Conservation (phyloP, 257 asterid species). For the Henckelia pumila region DNA sequence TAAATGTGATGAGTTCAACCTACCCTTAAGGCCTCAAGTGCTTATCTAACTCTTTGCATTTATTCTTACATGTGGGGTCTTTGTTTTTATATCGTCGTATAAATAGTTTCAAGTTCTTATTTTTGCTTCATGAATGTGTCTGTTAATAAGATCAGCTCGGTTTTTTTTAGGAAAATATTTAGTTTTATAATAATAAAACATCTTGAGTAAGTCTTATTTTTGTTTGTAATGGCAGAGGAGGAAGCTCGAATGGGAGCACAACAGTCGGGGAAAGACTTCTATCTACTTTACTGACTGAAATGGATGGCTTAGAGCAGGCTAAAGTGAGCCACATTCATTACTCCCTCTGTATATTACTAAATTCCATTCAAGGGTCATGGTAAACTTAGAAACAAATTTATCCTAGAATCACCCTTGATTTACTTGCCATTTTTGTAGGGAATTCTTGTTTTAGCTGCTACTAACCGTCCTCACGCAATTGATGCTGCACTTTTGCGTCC, state of each 20-base stretch:
- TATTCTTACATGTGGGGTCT: too few species aligned
- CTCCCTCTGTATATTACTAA: background rate
- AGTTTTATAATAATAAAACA: background rate
- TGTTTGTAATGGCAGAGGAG: conserved; percentile 59
- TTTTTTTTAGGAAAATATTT: background rate
- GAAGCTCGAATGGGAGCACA: conserved; percentile 66
- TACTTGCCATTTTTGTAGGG: conserved; percentile 50
- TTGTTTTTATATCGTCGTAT: too few species aligned
- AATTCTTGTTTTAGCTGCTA: conserved; percentile 94
- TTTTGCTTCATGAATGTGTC: background rate
- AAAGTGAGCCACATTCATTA: conserved; percentile 43
- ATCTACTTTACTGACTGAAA: conserved; percentile 89
- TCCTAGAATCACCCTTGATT: conserved; percentile 1
- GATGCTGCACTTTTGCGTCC: conserved; percentile 96
- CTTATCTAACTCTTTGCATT: too few species aligned
- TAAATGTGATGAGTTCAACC: too few species aligned
- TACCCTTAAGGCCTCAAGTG: too few species aligned
- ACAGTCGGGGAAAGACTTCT: conserved; percentile 86
- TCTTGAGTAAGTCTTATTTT: background rate
- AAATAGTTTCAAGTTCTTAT: too few species aligned
- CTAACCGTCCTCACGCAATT: conserved; percentile 87
- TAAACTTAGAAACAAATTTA: background rate
- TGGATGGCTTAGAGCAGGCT: conserved; percentile 97
- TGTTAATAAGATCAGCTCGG: too few species aligned
- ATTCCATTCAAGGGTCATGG: conserved; percentile 14